Evolutionary conservation across 345 rosid genomes (phyloP), one percentile per base, ranked within the genome.

Genomic region (Euphorbia pulcherrima): DNA sequence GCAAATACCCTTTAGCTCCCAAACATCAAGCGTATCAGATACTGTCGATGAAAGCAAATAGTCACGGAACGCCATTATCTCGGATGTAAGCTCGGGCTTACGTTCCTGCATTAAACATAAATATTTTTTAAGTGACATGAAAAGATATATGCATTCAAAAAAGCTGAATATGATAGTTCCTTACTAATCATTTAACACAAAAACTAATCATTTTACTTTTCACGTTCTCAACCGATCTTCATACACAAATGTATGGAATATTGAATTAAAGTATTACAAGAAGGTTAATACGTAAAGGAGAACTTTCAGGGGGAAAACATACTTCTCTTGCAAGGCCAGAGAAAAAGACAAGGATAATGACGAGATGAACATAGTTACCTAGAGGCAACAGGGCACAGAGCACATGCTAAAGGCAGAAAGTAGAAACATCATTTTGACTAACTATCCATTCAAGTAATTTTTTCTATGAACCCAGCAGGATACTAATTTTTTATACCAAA

Each of bases 21-120:
- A 94, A 77, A 92, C 96, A 80, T 94, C 97, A 40, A 91, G 93
- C 7, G 93, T 90, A 76, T 94, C 99, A 5, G 99, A 92, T 72
- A 91, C 62, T 1, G 99, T 85, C 12, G 97, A 88, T 56, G 97
- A 91, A 78, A 94, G 79, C 60, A 94, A 80, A 80, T 82, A 83
- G 82, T 94, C 99, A 79, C 97, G 84, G 69, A 91, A 94, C 70
- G 91, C 87, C 96, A 89, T 94, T 68, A 91, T 80, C 83, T 89
- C 97, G 68, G 93, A 83, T 62, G 83, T 79, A 63, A 87, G 90
- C 83, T 94, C 97, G 8, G 99, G 97, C 74, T 83, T 90, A 64
- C 96, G 88, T 56, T 92, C 97, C 99, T 94, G 81, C 76, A 80
- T 61, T 52, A 72, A 10, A 54, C 24, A 30, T 50, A 54, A 59